These are phyloP conservation scores for Maudiozyma turicensis DNA, from an alignment of 805 yeast genomes.

Conservation along the genomic window DNA sequence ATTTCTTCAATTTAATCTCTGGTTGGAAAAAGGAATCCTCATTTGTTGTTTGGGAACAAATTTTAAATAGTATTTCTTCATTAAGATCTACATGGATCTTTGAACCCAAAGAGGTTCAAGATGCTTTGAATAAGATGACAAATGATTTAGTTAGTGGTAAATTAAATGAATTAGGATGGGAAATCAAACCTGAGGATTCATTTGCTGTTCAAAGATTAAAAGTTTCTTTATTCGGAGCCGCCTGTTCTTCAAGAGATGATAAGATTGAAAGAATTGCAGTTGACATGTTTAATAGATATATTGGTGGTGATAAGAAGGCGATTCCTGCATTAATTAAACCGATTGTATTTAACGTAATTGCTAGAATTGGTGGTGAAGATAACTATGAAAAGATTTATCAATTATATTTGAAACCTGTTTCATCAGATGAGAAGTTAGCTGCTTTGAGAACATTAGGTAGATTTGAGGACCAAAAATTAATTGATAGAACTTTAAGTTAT, in stretches of 20 bases:
- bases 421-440: conserved; percentile 56
- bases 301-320: conserved; percentile 55
- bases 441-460: conserved; percentile 65
- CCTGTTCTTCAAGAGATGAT: conserved; percentile 43
- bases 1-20: conserved; percentile 48
- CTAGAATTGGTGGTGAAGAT: conserved; percentile 48
- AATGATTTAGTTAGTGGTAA: conserved; percentile 47
- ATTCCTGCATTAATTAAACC: conserved; percentile 67
- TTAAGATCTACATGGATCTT: conserved; percentile 47
- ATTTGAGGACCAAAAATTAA: conserved; percentile 42
- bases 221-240: conserved; percentile 50
- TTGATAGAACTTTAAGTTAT: conserved; percentile 46
- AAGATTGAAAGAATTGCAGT: conserved; percentile 38
- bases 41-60: conserved; percentile 61
- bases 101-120: conserved; percentile 38
- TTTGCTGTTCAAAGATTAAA: conserved; percentile 60
- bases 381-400: conserved; percentile 54
- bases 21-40: conserved; percentile 51
- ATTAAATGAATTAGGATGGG: conserved; percentile 54
- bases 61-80: conserved; percentile 38
- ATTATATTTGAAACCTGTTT: conserved; percentile 49
- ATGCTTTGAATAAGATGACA: conserved; percentile 43
- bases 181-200: conserved; percentile 43
- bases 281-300: conserved; percentile 42
- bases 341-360: conserved; percentile 55